These are phyloP conservation scores for Claviceps monticola DNA, from an alignment of 2,329 filamentous ascomycete species.

Conservation along the genomic window DNA sequence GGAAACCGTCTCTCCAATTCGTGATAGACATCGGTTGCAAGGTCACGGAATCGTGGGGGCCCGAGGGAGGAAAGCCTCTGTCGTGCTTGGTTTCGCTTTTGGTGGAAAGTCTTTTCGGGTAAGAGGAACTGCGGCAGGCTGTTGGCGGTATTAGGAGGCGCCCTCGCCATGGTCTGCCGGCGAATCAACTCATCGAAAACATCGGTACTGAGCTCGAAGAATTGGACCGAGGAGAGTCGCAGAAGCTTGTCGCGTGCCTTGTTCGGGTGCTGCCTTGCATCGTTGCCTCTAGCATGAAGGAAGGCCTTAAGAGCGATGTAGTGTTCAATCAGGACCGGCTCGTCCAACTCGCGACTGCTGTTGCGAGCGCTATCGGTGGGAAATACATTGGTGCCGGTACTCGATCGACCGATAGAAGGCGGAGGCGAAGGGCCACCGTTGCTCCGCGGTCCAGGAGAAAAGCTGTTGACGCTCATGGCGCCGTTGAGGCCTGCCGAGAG, in stretches of 20 bases:
- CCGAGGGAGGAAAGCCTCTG: conserved; percentile 88
- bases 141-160: conserved; percentile 35
- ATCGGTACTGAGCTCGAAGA: conserved; percentile 94
- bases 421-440: conserved; percentile 65
- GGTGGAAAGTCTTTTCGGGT: conserved; percentile 83
- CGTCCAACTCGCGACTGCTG: conserved; percentile 46
- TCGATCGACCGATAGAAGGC: conserved; percentile 74
- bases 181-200: conserved; percentile 91
- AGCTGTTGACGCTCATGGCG: conserved; percentile 45
- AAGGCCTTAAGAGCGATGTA: conserved; percentile 68
- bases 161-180: conserved; percentile 55
- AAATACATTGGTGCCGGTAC: conserved; percentile 61
- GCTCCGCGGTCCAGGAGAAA: conserved; percentile 41
- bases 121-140: conserved; percentile 58
- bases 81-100: conserved; percentile 93
- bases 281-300: conserved; percentile 64
- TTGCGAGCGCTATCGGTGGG: conserved; percentile 51
- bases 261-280: conserved; percentile 61
- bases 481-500: conserved; percentile 49
- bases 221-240: conserved; percentile 79
- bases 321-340: conserved; percentile 59
- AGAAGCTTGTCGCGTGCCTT: conserved; percentile 90
- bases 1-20: conserved; percentile 87
- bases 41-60: conserved; percentile 72
- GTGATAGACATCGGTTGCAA: conserved; percentile 92